A percentile compares a stretch with the other conserved stretches of the same genome.
phyloP scores from a whole-genome alignment of 2,329 filamentous ascomycete species.

The Fusarium austroafricanum region DNA sequence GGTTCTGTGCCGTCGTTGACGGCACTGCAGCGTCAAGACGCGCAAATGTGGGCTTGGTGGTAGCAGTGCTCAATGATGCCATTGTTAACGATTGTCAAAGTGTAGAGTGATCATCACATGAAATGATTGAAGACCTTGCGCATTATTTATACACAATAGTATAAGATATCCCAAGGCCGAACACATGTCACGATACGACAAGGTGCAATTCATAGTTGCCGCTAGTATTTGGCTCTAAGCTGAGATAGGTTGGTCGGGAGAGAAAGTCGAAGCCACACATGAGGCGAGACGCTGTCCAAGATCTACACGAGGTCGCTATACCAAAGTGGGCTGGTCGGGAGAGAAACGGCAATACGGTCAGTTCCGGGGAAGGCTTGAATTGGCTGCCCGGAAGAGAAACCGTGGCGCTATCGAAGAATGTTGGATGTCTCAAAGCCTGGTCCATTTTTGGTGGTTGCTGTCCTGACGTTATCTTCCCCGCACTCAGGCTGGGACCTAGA shows the following conservation, averaged over 20 bases:
- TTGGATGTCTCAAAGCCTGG: neutral
- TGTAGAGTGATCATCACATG: fast-evolving
- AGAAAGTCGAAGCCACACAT: too few relatives aligned
- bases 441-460: neutral
- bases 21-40: constrained; percentile 7
- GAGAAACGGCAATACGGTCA: too few relatives aligned
- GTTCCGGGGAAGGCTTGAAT: too few relatives aligned
- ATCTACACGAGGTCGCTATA: too few relatives aligned
- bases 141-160: neutral
- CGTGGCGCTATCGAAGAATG: neutral
- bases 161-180: neutral
- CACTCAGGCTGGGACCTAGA: constrained; percentile 4
- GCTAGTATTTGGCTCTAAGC: neutral
- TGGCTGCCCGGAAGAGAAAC: neutral
- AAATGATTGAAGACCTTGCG: fast-evolving
- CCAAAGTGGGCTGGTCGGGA: too few relatives aligned
- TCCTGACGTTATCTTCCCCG: neutral
- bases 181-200: too few relatives aligned
- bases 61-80: neutral
- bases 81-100: neutral
- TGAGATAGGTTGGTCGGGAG: constrained; percentile 2
- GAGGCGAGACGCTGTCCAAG: too few relatives aligned
- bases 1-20: constrained; percentile 9
- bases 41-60: constrained; percentile 3
- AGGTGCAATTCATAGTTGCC: neutral